Base-by-base conservation (phyloP, 768 basidiomycete genomes). In the Postia placenta region DNA sequence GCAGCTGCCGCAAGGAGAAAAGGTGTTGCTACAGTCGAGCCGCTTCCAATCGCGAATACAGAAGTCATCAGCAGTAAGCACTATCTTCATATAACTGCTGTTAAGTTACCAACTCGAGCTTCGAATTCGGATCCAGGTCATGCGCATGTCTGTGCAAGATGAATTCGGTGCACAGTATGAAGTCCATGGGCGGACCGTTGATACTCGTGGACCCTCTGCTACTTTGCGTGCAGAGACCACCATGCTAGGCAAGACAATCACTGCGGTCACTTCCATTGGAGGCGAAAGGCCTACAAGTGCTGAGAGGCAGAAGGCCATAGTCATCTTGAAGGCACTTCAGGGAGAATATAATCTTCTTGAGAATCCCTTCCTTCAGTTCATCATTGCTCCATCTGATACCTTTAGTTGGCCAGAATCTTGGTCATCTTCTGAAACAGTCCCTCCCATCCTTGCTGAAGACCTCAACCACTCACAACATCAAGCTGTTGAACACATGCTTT, bases 261-360 rank as follows among this genome's bases (percentile, higher is more conserved):
- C 57, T 0, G 61, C 60, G 5, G 67, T 87, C 20, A 73, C 65
- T 20, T 71, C 82, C 7, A 68, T 71, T 53, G 84, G 83, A 0
- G 73, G 70, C 27, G 81, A 76, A 35, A 73, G 67, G 33, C 77
- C 75, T 1, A 88, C 86, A 3, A 60, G 56, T 19, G 83, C 87
- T 23, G 84, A 87, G 52, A 63, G 64, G 3, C 68, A 73, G 40
- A 73, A 66, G 22, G 51, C 57, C 3, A 42, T 55, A 9, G 37
- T 61, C 12, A 52, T 74, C 7, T 61, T 74, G 1, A 49, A 55
- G 40, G 53, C 63, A 24, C 60, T 75, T 14, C 74, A 75, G 45
- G 69, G 69, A 4, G 41, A 25, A 4, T 47, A 59, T 6, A 49
- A 55, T 26, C 23, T 65, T 42, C 58, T 59, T 30, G 52, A 68